These are phyloP conservation scores for Trebouxia sp. DNA, from an alignment of 139 green algal genomes.

Conservation along the genomic window DNA sequence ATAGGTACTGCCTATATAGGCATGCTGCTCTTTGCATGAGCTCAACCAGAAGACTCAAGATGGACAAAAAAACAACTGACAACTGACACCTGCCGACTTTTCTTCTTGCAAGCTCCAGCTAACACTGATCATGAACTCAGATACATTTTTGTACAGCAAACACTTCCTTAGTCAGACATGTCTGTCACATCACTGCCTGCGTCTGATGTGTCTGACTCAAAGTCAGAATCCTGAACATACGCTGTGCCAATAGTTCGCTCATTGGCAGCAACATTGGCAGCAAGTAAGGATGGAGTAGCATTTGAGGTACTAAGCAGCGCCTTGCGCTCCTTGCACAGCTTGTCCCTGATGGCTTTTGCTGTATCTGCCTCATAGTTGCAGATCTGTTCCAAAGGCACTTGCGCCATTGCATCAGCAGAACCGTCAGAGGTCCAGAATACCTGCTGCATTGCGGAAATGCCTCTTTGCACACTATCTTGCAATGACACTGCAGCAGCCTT, in stretches of 20 bases:
- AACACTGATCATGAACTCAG: too few relatives aligned
- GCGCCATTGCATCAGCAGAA: constrained; percentile 29
- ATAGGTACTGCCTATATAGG: too few relatives aligned
- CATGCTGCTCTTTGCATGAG: too few relatives aligned
- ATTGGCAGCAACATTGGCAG: constrained; percentile 15
- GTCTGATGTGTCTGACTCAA: constrained; percentile 37
- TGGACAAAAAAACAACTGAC: too few relatives aligned
- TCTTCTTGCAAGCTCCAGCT: too few relatives aligned
- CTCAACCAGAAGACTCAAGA: too few relatives aligned
- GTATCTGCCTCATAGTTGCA: constrained; percentile 40
- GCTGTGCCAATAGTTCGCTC: constrained; percentile 3
- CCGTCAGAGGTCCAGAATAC: background rate
- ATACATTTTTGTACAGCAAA: too few relatives aligned
- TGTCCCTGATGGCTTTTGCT: constrained; percentile 31
- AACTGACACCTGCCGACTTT: too few relatives aligned
- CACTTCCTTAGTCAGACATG: constrained; percentile 32
- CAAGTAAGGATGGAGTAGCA: background rate
- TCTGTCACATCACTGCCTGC: constrained; percentile 43
- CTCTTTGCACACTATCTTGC: constrained; percentile 35
- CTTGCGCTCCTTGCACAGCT: constrained; percentile 12
- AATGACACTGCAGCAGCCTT: background rate
- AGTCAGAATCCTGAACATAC: constrained; percentile 42
- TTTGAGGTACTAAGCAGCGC: background rate
- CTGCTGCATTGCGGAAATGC: constrained; percentile 19
- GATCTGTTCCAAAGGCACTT: constrained; percentile 57